Percentiles rank a stretch among this genome's conserved stretches.
phyloP scores from a whole-genome alignment of 352 stramenopile species.

The Aphanomyces astaci region DNA sequence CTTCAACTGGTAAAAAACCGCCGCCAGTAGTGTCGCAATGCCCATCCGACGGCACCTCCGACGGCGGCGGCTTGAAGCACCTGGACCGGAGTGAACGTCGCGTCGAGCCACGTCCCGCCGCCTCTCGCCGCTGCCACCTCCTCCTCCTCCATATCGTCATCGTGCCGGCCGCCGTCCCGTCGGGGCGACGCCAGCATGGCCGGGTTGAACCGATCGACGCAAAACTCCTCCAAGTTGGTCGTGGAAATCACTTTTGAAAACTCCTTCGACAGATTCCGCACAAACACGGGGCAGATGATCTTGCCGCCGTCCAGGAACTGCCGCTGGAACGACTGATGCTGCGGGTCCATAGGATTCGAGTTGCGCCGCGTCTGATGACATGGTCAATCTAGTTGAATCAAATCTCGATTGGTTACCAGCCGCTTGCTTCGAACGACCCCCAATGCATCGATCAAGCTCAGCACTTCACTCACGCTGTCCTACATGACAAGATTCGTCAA shows the following conservation, averaged over 20 bases:
- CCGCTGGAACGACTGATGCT: not conserved
- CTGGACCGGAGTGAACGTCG: not conserved
- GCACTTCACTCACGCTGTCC: constrained; percentile 22
- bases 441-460: constrained; percentile 11
- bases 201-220: constrained; percentile 19
- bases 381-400: not conserved
- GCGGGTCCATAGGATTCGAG: not conserved
- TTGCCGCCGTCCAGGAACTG: constrained; percentile 10
- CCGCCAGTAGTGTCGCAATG: constrained; percentile 1
- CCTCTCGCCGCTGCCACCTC: not conserved
- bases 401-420: not conserved
- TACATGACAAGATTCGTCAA: not conserved
- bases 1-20: not conserved
- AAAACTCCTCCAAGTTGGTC: constrained; percentile 19
- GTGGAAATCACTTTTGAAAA: constrained; percentile 18
- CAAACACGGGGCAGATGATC: constrained; percentile 13
- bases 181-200: not conserved
- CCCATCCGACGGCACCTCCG: constrained; percentile 8
- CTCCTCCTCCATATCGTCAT: not conserved
- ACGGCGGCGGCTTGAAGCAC: constrained; percentile 6
- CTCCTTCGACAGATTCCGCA: constrained; percentile 19
- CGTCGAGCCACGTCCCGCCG: not conserved
- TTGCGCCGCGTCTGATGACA: not conserved
- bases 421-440: not conserved
- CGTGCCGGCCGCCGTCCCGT: not conserved